Evolutionary conservation across 192 early-diverging fungal genomes (phyloP), one percentile per base, ranked within the genome.

Genomic region (Gamsiella multidivaricata): DNA sequence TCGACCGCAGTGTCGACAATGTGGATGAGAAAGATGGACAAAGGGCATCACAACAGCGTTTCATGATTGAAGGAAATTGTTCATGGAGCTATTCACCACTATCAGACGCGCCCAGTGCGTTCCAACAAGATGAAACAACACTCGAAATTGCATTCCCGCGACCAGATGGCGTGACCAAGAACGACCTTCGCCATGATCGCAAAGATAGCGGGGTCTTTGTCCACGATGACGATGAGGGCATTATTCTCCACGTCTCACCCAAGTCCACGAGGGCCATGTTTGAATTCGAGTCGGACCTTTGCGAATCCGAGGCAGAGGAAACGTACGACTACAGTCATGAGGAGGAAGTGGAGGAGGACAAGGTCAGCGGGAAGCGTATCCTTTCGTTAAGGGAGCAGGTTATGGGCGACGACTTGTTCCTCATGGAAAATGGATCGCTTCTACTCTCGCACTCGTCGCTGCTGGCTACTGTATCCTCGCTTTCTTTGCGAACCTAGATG

Each of bases 201-300:
- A 70, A 62, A 47, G 69, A 70, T 39, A 70, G 69, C 37, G 69
- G 69, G 1, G 52, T 70, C 14, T 70, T 70, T 49, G 26, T 70
- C 37, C 50, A 54, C 9, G 59, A 61, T 31, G 69, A 54, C 7
- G 59, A 70, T 10, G 58, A 45, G 5, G 59, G 49, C 12, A 55
- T 39, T 32, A 70, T 54, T 25, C 46, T 49, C 54, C 59, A 61
- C 26, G 23, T 42, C 26, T 59, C 57, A 29, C 42, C 57, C 5
- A 59, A 59, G 28, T 36, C 57, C 4, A 59, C 0, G 12, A 28
- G 2, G 22, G 0, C 41, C 20, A 26, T 20, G 3, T 20, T 5
- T 22, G 20, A 9, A 1, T 41, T 14, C 54, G 36, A 39, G 7
- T 14, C 39, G 39, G 14, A 7, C 39, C 39, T n/a, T n/a, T n/a